Evolutionary conservation across 805 yeast species (phyloP).

Genomic region (Metschnikowia noctiluminum): DNA sequence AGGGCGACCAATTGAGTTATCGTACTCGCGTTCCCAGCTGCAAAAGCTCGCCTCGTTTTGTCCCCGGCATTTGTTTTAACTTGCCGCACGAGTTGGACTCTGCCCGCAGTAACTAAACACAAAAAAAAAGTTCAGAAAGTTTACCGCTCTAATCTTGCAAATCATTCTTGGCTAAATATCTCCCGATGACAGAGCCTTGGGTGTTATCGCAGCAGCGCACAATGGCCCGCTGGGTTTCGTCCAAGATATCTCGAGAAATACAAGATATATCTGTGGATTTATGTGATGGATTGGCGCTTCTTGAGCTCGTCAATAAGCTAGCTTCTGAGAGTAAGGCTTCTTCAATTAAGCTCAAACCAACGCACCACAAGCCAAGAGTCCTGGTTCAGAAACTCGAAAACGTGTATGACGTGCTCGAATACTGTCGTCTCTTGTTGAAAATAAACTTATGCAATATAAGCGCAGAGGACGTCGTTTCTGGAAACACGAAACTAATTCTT

Average conservation of each 20-base stretch:
- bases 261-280: conserved; percentile 31
- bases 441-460: conserved; percentile 44
- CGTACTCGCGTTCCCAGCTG: no score
- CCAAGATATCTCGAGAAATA: conserved; percentile 29
- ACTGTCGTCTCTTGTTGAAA: conserved; percentile 36
- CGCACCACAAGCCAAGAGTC: conserved; percentile 37
- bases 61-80: no score
- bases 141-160: not conserved
- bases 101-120: not conserved
- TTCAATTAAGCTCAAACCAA: conserved; percentile 27
- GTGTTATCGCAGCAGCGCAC: conserved; percentile 44
- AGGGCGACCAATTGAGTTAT: no score
- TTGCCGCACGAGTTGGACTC: not conserved
- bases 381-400: conserved; percentile 48
- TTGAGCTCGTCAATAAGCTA: conserved; percentile 34
- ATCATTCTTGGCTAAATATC: not conserved
- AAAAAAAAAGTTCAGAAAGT: no score
- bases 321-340: conserved; percentile 15
- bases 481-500: conserved; percentile 44
- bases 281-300: conserved; percentile 39
- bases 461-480: conserved; percentile 49
- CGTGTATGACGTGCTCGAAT: conserved; percentile 40
- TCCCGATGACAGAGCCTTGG: conserved; percentile 29
- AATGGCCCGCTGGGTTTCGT: conserved; percentile 49
- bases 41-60: no score